phyloP scores from a whole-genome alignment of 495 filamentous ascomycete genomes.

The Choiromyces venosus region DNA sequence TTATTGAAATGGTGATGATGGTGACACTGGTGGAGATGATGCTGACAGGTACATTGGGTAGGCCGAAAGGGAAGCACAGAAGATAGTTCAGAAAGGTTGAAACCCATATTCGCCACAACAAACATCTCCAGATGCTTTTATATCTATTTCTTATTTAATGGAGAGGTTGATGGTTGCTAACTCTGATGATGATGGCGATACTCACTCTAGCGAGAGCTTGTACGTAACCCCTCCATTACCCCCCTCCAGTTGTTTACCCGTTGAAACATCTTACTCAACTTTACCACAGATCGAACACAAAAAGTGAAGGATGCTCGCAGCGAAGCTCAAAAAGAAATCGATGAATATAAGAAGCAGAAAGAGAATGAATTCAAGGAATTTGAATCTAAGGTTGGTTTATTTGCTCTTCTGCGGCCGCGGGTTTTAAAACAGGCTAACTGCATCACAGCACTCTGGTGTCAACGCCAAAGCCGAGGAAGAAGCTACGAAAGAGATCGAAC shows the following conservation, averaged over 20 bases:
- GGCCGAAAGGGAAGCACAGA: constrained; percentile 98
- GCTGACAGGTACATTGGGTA: constrained; percentile 43
- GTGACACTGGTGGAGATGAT: constrained; percentile 4
- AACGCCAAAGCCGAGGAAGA: constrained; percentile 84
- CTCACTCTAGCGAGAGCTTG: constrained; percentile 33
- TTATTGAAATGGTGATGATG: background rate
- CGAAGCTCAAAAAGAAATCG: constrained; percentile 97
- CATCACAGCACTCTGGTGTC: constrained; percentile 61
- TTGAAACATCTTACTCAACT: constrained; percentile 21
- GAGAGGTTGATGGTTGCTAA: constrained; percentile 5
- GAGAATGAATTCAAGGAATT: constrained; percentile 94
- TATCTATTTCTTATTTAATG: background rate
- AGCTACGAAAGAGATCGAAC: constrained; percentile 73
- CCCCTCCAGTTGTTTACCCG: constrained; percentile 17
- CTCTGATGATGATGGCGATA: constrained; percentile 4
- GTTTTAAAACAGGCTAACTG: constrained; percentile 3
- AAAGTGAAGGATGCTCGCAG: constrained; percentile 88
- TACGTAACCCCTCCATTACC: constrained; percentile 35
- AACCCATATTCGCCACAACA: constrained; percentile 10
- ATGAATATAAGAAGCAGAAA: constrained; percentile 83
- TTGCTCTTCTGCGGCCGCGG: constrained; percentile 44
- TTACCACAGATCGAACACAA: constrained; percentile 80
- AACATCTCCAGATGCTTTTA: constrained; percentile 1
- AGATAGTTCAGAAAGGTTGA: constrained; percentile 93
- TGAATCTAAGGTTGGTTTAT: constrained; percentile 68